Evolutionary conservation across 2,329 filamentous ascomycete genomes (phyloP).

Genomic region (Mycogone perniciosa): DNA sequence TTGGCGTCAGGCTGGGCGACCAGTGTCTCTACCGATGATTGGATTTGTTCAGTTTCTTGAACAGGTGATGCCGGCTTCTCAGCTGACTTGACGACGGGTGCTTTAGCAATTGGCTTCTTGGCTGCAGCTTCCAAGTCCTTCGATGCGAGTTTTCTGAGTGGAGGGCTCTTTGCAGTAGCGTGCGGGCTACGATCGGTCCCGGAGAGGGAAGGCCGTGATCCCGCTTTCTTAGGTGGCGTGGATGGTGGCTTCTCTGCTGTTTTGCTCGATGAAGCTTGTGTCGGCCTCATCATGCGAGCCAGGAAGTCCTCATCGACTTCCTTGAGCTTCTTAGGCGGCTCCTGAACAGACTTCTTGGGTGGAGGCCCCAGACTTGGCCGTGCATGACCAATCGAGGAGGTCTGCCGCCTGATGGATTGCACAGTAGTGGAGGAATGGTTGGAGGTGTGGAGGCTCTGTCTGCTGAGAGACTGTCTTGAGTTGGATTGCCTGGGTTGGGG

Average conservation of each 20-base stretch:
- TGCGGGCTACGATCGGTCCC: conserved; percentile 14
- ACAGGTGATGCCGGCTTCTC: neutral
- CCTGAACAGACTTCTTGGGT: conserved; percentile 41
- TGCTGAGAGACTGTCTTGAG: conserved; percentile 27
- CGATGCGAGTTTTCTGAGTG: neutral
- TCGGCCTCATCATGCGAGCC: conserved; percentile 77
- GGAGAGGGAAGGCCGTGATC: conserved; percentile 19
- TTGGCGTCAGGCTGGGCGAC: neutral
- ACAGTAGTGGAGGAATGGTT: conserved; percentile 7
- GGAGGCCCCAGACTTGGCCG: conserved; percentile 52
- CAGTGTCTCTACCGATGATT: neutral
- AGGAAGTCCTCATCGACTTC: conserved; percentile 65
- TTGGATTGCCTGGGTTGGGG: conserved; percentile 17
- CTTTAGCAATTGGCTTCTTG: neutral
- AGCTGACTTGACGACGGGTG: neutral
- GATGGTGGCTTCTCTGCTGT: conserved; percentile 53
- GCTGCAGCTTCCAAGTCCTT: neutral
- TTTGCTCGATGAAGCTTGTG: conserved; percentile 62
- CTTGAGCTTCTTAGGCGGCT: conserved; percentile 42
- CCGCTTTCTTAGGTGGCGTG: conserved; percentile 42
- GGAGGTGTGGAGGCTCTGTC: conserved; percentile 28
- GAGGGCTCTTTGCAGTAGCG: neutral
- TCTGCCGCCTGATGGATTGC: conserved; percentile 38
- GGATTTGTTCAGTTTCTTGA: neutral
- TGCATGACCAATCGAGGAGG: conserved; percentile 37